Evolutionary conservation across 139 green algal species (phyloP).

Genomic region (Coccomyxa sp.): DNA sequence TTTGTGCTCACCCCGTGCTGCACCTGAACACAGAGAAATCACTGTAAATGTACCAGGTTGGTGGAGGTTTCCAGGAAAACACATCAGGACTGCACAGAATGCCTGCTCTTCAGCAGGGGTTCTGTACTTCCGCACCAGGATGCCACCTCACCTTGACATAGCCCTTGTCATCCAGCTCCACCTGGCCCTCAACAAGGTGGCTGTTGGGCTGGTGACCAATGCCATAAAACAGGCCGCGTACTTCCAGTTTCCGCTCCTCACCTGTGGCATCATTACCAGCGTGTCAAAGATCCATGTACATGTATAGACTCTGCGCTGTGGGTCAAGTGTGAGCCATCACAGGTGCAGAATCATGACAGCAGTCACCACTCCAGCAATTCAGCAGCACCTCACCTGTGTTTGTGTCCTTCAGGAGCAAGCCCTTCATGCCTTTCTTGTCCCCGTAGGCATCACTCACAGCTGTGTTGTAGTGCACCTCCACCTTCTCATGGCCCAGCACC

Average conservation of each 20-base stretch:
- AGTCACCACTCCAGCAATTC: too few species aligned
- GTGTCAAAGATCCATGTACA: not conserved
- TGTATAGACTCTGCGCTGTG: not conserved
- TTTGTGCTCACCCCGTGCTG: conserved; percentile 53
- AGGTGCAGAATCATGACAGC: too few species aligned
- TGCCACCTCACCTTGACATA: conserved; percentile 76
- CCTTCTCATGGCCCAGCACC: conserved; percentile 20
- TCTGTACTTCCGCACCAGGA: not conserved
- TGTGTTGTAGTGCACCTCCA: conserved; percentile 82
- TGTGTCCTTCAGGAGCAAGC: conserved; percentile 49
- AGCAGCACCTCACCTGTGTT: conserved; percentile 23
- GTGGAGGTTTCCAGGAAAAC: not conserved
- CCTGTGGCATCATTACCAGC: conserved; percentile 26
- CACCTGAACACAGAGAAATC: conserved; percentile 14
- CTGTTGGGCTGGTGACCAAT: conserved; percentile 97
- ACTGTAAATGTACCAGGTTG: not conserved
- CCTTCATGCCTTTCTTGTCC: conserved; percentile 52
- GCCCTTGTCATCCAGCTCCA: conserved; percentile 85
- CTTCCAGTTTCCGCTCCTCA: conserved; percentile 54
- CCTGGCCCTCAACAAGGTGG: conserved; percentile 42
- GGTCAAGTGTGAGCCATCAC: not conserved
- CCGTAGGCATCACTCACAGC: conserved; percentile 71
- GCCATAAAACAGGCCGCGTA: conserved; percentile 95
- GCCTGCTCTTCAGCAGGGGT: not conserved
- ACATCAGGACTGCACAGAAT: not conserved